Evolutionary conservation across 371 early-diverging fungal genomes (phyloP).

Genomic region (Rhizopus sp.): DNA sequence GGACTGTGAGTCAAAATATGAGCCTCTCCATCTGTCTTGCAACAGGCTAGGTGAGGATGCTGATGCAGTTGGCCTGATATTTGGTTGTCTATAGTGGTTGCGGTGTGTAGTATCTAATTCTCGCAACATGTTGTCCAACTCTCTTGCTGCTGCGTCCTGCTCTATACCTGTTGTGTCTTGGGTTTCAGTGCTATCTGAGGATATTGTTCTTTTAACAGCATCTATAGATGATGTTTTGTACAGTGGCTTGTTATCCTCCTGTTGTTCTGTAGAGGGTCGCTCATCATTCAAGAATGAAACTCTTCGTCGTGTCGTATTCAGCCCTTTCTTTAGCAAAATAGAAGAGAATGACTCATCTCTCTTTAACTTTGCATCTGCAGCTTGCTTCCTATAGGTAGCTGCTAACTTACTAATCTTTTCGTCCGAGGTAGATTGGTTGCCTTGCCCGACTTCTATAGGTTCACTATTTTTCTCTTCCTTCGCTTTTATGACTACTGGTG

Average conservation of each 20-base stretch:
- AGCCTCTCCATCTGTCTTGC: constrained; percentile 14
- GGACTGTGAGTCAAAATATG: background rate
- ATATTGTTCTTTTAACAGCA: background rate
- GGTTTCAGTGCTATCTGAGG: background rate
- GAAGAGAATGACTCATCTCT: constrained; percentile 6
- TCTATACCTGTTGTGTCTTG: background rate
- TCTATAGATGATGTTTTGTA: constrained; percentile 9
- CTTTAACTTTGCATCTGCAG: background rate
- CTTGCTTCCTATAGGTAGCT: background rate
- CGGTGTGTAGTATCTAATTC: constrained; percentile 18
- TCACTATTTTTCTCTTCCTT: background rate
- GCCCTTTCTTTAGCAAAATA: constrained; percentile 6
- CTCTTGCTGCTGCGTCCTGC: constrained; percentile 18
- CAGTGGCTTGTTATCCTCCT: background rate
- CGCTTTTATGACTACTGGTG: too few relatives aligned
- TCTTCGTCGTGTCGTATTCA: constrained; percentile 10
- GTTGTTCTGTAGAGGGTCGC: background rate
- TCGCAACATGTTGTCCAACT: constrained; percentile 22
- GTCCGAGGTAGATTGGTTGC: background rate
- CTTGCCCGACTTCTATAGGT: background rate
- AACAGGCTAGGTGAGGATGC: constrained; percentile 16
- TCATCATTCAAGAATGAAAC: constrained; percentile 7
- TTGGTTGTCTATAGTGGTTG: background rate
- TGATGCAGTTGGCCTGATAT: constrained; percentile 21
- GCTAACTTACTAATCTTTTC: constrained; percentile 8